Conservation (phyloP, 306 rosid species). For the Pterocarpus macrocarpus region DNA sequence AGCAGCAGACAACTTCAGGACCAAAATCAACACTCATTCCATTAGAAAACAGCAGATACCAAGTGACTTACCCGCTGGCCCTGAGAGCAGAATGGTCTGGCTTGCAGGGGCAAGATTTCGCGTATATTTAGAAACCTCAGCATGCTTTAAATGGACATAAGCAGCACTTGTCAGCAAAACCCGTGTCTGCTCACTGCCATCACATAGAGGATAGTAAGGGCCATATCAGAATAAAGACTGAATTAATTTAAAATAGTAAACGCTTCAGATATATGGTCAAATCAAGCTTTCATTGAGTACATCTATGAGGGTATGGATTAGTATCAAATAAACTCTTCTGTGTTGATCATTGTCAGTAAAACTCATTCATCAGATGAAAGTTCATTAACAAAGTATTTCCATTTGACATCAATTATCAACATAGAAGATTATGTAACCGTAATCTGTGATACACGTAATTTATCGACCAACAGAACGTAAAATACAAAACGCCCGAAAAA, state of each 20-base stretch:
- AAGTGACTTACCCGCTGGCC: constrained; percentile 78
- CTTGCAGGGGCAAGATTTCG: constrained; percentile 98
- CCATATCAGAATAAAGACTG: constrained; percentile 2
- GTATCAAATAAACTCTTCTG: constrained; percentile 8
- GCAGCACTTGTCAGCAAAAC: constrained; percentile 94
- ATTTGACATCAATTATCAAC: constrained; percentile 8
- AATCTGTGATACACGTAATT: neutral
- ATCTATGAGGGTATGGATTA: neutral
- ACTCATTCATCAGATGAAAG: constrained; percentile 7
- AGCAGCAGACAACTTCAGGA: neutral
- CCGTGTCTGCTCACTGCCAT: constrained; percentile 85
- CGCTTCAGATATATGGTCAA: constrained; percentile 1
- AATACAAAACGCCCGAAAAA: neutral
- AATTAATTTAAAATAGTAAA: neutral
- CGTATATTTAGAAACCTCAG: constrained; percentile 83
- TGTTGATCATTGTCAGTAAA: neutral
- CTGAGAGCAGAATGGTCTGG: constrained; percentile 90
- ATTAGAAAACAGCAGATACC: neutral
- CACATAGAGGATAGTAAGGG: neutral
- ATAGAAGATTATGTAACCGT: constrained; percentile 23
- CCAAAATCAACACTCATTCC: too few species aligned
- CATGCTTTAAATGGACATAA: constrained; percentile 88
- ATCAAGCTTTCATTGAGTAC: neutral
- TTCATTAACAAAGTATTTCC: neutral
- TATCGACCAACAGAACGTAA: neutral